phyloP scores from a whole-genome alignment of 2,329 filamentous ascomycete species.

The Ophiostoma himal-ulmi region DNA sequence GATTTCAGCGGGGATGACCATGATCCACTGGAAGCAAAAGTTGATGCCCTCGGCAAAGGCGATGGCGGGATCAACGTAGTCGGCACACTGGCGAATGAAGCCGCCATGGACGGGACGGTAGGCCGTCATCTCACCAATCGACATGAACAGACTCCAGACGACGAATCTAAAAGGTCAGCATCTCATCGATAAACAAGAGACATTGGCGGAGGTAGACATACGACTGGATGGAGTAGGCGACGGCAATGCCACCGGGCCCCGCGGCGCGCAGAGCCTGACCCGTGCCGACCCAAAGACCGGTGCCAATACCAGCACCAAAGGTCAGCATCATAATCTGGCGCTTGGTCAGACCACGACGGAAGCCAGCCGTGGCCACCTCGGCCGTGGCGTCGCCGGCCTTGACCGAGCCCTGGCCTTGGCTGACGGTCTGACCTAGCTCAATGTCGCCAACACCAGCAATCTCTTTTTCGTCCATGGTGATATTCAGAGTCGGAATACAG shows the following conservation, averaged over 20 bases:
- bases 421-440: background rate
- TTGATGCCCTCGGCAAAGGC: background rate
- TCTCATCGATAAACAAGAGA: no score
- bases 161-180: background rate
- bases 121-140: conserved; percentile 1
- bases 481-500: background rate
- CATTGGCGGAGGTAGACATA: background rate
- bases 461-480: background rate
- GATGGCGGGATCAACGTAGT: background rate
- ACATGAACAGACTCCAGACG: conserved; percentile 8
- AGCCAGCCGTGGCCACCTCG: background rate
- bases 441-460: background rate
- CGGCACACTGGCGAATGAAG: conserved; percentile 1
- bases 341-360: conserved; percentile 2
- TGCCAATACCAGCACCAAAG: conserved; percentile 7
- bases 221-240: conserved; percentile 3
- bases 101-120: conserved; percentile 3
- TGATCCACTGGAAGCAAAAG: background rate
- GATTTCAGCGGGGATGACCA: conserved; percentile 3
- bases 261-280: background rate
- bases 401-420: background rate
- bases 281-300: conserved; percentile 3
- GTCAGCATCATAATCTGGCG: conserved; percentile 6
- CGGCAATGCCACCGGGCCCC: background rate
- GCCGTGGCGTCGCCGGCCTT: background rate